Base-by-base conservation (phyloP, 1,284 basidiomycete species). In the Pterulicium gracile region DNA sequence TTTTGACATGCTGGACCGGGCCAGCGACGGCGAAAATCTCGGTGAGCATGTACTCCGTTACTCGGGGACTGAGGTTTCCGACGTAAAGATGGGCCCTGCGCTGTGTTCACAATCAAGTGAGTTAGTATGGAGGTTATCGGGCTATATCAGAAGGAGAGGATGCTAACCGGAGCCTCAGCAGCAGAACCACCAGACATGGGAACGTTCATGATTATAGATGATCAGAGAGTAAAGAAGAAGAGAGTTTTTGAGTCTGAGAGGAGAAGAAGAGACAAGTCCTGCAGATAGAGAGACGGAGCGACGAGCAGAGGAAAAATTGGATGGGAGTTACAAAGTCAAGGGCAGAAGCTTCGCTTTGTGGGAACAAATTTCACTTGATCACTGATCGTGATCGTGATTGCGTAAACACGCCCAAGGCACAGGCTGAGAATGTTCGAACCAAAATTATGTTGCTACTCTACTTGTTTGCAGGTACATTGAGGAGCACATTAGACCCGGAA, bases 21-120 rank as follows among this genome's bases (percentile, higher is more conserved):
- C 94, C 94, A 58, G 91, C 89, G 57, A 96, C 90, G 59, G 89
- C 89, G 63, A 96, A 96, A 56, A 96, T 95, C 67, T 96, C 92
- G 43, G 86, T 90, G 60, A 97, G 82, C 84, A 94, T 90, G 67
- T 89, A 91, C 70, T 89, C 88, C 48, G 86, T 90, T 47, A 97
- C 94, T 43, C 91, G 80, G 50, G 92, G 88, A 55, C 88, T 91
- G 61, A 98, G 73, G 66, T 97, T 97, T 54, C 95, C 95, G 65
- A 98, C 89, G 66, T 98, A 98, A 56, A 98, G 83, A 70, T 97
- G 92, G 55, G 93, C 92, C 56, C 88, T 74, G 65, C 82, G 73
- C 84, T 87, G 63, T 49, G 47, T 57, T 48, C 47, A 52, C 50
- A 56, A 52, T 52, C 49, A 51, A 51, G 55, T 51, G 47, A 46